Base-by-base conservation (phyloP, 2,329 filamentous ascomycete genomes). In the Xylariaceae sp. region DNA sequence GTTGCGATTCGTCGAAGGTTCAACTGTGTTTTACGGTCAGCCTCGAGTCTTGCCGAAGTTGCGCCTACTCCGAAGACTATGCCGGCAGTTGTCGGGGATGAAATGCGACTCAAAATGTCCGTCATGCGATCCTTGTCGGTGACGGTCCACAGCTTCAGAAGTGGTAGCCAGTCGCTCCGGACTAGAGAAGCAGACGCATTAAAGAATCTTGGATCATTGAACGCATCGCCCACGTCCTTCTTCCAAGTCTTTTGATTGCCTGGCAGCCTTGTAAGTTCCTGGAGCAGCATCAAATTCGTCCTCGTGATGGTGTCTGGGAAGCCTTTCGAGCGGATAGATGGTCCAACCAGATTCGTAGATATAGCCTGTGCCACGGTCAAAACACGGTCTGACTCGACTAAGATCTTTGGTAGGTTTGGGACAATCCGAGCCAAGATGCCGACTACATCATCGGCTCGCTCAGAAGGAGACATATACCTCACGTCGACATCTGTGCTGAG, bases 41-140 rank as follows among this genome's bases (percentile, higher is more conserved):
- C 91, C 72, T 99, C 94, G n/a, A 95, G 81, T 55, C 94, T 81
- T 37, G 94, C 94, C 43, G 91, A 95, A 27, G 89, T 91, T 5
- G 94, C 94, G 8, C 95, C 95, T 0, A 99, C 94, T n/a, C 94
- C 94, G 66, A 99, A 99, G 68, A 99, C 92, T 63, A 99, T 95
- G 6, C 94, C 94, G 0, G 95, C 94, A 11, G 91, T 92, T 1
- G 91, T 90, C 4, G 94, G 94, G 3, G 91, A 82, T 4, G 85
- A 85, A 58, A 99, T 81, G 26, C 90, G 86, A 39, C 81, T 78
- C 6, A 97, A 73, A 3, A 96, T 76, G 58, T 99, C 94, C 0
- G 85, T 76, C 72, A 99, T 80, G 46, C 88, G 84, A 53, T 96
- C 91, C 72, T 95, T 96, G 70, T 99, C 94, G 12, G 83, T 83